Base-by-base conservation (phyloP, 108 stramenopile genomes). In the Pseudonitzschia pungens region DNA sequence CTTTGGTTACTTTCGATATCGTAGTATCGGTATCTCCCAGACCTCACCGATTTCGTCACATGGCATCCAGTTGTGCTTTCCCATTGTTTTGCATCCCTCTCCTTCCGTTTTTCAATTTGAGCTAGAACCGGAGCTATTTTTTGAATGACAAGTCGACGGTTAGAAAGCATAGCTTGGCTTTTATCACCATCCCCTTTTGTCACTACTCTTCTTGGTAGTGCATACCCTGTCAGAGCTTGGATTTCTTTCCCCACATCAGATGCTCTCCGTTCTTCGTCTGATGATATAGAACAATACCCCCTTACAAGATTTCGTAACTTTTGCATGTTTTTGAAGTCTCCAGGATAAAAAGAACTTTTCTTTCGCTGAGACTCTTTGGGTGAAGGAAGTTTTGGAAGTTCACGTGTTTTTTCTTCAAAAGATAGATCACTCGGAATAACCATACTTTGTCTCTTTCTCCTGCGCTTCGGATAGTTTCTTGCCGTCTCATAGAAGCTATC, bases 401-500 rank as follows among this genome's bases (percentile, higher is more conserved):
- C 14, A 48, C 14, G 9, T 2, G 14, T 48, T 4, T 48, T 4
- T 12, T 48, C 43, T 16, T 33, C 11, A 26, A 71, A 20, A 42
- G 54, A n/a, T 26, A 62, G 60, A 29, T 72, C 70, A 15, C 51
- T 62, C n/a, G 79, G 79, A 15, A 80, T 28, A 24, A 75, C 65
- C 66, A 80, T 71, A 44, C 79, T 80, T 41, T 80, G 79, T 51
- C 79, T 62, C 65, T 80, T 80, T 70, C 71, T 75, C 10, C 79
- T 54, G 28, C 73, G 73, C 53, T 65, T 73, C 7, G 73, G 40
- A 65, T 32, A 51, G 31, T 14, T 10, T 14, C 15, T 71, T 6
- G 26, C 71, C 58, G 48, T 31, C 51, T 32, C 43, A 55, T 66
- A 7, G 7, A 58, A 57, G 15, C 54, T 52, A 21, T 66, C 70